Evolutionary conservation across 352 stramenopile species (phyloP), one percentile per base, ranked within the genome.

Genomic region (Phytophthora pistaciae): DNA sequence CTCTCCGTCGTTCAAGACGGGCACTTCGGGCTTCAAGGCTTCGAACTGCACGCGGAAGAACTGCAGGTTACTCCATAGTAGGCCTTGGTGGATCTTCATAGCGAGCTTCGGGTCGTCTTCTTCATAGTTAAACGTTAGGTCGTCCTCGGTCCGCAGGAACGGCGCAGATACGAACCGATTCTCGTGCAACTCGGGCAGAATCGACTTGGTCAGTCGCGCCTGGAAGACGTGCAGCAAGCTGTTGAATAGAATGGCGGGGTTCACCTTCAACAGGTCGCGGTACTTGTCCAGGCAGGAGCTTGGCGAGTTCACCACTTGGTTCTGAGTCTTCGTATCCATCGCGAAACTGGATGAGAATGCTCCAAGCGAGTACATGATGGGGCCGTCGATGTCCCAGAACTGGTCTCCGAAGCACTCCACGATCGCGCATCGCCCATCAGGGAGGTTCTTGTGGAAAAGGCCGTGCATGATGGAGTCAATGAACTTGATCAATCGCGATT

Each of bases 311-410:
- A 21, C 29, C 31, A 60, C 70, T 57, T 77, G 62, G 13, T 67
- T 60, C 20, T 68, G 72, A 3, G 66, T 21, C 10, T 68, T 69
- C 13, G 80, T 59, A 16, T 84, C 73, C 23, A 94, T 68, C 1
- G 83, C 74, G 49, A 88, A 84, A 44, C 82, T 89, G 5, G 85
- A 84, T 10, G 85, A 70, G 68, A 87, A 91, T 0, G 78, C 79
- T 21, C 89, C 89, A 2, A 96, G 73, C 3, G 81, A 69, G 53
- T 90, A 79, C 79, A 83, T 80, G 18, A 94, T 82, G 0, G 80
- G 84, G 1, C 82, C 85, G 48, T 95, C 83, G 0, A 93, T 78
- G 16, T 83, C 68, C 89, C 89, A 96, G 40, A 96, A 96, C 57
- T 95, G 87, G 23, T 86, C 78, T 8, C 78, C 82, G 31, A 66